Evolutionary conservation across 441 rosid genomes (phyloP).

Genomic region (Theobroma grandiflorum): DNA sequence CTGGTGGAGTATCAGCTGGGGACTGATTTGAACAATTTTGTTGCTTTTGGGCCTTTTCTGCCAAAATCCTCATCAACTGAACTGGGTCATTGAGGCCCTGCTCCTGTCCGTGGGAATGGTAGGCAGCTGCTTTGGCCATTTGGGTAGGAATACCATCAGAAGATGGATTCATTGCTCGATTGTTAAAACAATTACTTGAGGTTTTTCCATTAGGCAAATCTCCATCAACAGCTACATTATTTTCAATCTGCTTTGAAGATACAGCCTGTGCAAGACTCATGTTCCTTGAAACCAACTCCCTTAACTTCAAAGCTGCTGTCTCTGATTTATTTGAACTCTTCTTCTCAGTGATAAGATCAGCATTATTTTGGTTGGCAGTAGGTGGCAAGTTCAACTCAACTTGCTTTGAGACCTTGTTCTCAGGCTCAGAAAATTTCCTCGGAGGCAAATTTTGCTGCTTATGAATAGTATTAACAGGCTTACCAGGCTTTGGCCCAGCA

Average conservation of each 20-base stretch:
- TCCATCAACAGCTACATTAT: slow-evolving; percentile 44
- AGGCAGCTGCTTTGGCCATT: slow-evolving; percentile 47
- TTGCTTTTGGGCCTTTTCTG: slow-evolving; percentile 63
- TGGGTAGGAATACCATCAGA: slow-evolving; percentile 55
- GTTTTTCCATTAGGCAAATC: slow-evolving; percentile 63
- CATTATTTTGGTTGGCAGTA: slow-evolving; percentile 50
- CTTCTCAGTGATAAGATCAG: slow-evolving; percentile 48
- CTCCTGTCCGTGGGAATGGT: slow-evolving; percentile 47
- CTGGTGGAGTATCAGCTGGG: slow-evolving; percentile 34
- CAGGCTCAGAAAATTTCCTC: slow-evolving; percentile 45
- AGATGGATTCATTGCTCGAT: slow-evolving; percentile 49
- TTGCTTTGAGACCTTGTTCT: slow-evolving; percentile 59
- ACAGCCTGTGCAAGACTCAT: slow-evolving; percentile 43
- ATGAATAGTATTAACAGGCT: slow-evolving; percentile 35
- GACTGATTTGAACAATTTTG: slow-evolving; percentile 54
- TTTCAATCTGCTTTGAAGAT: slow-evolving; percentile 53
- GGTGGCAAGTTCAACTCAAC: slow-evolving; percentile 85
- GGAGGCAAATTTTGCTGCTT: slow-evolving; percentile 52
- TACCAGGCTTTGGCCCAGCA: slow-evolving; percentile 39
- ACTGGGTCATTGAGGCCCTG: slow-evolving; percentile 68
- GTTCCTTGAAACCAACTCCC: slow-evolving; percentile 48
- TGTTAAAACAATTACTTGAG: slow-evolving; percentile 38
- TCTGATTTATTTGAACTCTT: slow-evolving; percentile 56
- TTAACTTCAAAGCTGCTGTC: slow-evolving; percentile 39
- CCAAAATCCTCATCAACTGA: slow-evolving; percentile 65